Percentiles rank a stretch among this genome's conserved stretches.
Conservation (phyloP, 441 rosid species). For the Erodium chrysanthum region DNA sequence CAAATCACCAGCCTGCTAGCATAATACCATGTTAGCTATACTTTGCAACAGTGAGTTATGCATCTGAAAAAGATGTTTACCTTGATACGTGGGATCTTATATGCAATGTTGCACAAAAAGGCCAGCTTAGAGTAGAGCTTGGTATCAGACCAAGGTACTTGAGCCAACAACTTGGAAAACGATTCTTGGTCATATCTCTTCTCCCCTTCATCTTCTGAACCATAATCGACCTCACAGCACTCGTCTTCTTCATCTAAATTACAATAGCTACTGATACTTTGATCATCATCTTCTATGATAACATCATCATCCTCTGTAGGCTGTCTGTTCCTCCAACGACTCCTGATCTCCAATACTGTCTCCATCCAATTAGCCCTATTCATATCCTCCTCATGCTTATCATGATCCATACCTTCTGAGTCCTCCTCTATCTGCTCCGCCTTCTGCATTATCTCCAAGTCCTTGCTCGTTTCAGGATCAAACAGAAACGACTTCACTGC, state of each 20-base stretch:
- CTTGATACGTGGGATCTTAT: slow-evolving; percentile 56
- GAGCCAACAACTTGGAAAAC: slow-evolving; percentile 40
- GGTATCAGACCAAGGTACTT: slow-evolving; percentile 52
- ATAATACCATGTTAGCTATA: background rate
- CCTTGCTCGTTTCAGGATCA: slow-evolving; percentile 45
- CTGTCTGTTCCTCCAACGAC: slow-evolving; percentile 19
- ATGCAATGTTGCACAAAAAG: slow-evolving; percentile 75
- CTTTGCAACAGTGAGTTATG: background rate
- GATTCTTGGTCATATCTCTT: slow-evolving; percentile 31
- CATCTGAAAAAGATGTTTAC: slow-evolving; percentile 17
- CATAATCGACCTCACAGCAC: slow-evolving; percentile 44
- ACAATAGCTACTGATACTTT: slow-evolving; percentile 15
- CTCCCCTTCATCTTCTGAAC: slow-evolving; percentile 31
- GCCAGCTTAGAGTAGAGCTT: slow-evolving; percentile 68
- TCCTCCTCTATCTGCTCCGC: slow-evolving; percentile 8
- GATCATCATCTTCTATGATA: slow-evolving; percentile 15
- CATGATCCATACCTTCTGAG: background rate
- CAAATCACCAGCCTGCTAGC: slow-evolving; percentile 40
- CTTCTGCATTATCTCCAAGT: slow-evolving; percentile 22
- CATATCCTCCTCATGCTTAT: background rate
- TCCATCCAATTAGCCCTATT: background rate
- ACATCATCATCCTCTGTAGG: background rate
- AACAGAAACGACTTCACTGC: slow-evolving; percentile 43
- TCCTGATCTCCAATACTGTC: slow-evolving; percentile 24
- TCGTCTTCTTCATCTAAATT: slow-evolving; percentile 18